phyloP scores from a whole-genome alignment of 148 eudicot genomes.

The Suaeda aralocaspica region DNA sequence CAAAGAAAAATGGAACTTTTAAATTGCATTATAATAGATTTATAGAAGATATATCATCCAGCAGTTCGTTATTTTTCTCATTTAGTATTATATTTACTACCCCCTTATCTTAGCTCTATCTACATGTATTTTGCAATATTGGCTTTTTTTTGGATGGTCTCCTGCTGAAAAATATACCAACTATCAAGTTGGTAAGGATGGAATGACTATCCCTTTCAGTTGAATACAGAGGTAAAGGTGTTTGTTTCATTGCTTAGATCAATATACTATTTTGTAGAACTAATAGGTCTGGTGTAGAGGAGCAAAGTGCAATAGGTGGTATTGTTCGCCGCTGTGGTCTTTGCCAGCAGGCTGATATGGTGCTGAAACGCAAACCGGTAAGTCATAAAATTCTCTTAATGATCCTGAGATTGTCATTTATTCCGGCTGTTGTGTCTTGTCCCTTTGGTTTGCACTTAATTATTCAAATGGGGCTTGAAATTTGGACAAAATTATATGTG shows the following conservation, averaged over 20 bases:
- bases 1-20: background rate
- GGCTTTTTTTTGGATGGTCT: background rate
- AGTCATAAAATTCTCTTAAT: conserved; percentile 5
- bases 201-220: background rate
- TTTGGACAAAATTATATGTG: background rate
- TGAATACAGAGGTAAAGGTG: conserved; percentile 8
- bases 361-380: conserved; percentile 76
- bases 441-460: background rate
- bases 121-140: background rate
- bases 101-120: background rate
- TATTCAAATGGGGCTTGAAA: background rate
- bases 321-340: conserved; percentile 64
- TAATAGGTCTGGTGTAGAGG: conserved; percentile 50
- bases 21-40: background rate
- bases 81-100: background rate
- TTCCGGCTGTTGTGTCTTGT: background rate
- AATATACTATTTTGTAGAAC: conserved; percentile 37
- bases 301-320: conserved; percentile 51
- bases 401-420: background rate
- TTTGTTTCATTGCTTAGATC: background rate
- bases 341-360: conserved; percentile 83
- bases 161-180: background rate
- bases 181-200: background rate
- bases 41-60: background rate
- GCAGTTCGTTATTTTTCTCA: background rate